These are phyloP conservation scores for Nectriaceae sp. DNA, from an alignment of 2,329 filamentous ascomycete genomes.

Conservation along the genomic window DNA sequence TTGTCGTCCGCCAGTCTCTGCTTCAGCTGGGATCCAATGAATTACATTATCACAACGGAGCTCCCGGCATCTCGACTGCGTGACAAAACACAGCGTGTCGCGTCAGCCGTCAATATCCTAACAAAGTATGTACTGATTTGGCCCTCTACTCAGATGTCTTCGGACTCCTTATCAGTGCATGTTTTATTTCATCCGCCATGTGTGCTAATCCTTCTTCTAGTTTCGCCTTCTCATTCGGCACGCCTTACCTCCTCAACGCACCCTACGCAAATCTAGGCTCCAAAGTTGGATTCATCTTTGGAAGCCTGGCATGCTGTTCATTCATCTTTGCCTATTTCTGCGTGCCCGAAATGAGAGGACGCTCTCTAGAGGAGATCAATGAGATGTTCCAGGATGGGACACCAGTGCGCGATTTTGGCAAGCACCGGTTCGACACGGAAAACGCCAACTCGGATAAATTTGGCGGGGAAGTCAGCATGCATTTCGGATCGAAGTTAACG, in stretches of 20 bases:
- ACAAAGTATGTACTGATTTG: background rate
- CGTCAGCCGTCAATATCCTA: background rate
- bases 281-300: slow-evolving; percentile 32
- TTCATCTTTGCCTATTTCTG: slow-evolving; percentile 36
- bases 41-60: background rate
- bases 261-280: slow-evolving; percentile 23
- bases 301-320: slow-evolving; percentile 32
- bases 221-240: slow-evolving; percentile 12
- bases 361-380: slow-evolving; percentile 29
- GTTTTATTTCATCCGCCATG: background rate
- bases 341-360: slow-evolving; percentile 37
- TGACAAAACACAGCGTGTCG: background rate
- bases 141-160: too few relatives aligned
- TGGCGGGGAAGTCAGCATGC: too few relatives aligned
- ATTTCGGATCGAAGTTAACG: too few relatives aligned
- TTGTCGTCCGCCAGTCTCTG: background rate
- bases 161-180: too few relatives aligned
- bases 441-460: too few relatives aligned
- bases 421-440: too few relatives aligned
- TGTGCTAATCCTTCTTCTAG: background rate
- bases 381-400: slow-evolving; percentile 29
- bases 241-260: slow-evolving; percentile 23
- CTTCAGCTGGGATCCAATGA: background rate
- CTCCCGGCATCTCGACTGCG: background rate
- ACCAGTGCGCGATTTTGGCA: slow-evolving; percentile 27